Evolutionary conservation across 768 basidiomycete genomes (phyloP), one percentile per base, ranked within the genome.

Genomic region (Sistotremastrum niveocremeum): DNA sequence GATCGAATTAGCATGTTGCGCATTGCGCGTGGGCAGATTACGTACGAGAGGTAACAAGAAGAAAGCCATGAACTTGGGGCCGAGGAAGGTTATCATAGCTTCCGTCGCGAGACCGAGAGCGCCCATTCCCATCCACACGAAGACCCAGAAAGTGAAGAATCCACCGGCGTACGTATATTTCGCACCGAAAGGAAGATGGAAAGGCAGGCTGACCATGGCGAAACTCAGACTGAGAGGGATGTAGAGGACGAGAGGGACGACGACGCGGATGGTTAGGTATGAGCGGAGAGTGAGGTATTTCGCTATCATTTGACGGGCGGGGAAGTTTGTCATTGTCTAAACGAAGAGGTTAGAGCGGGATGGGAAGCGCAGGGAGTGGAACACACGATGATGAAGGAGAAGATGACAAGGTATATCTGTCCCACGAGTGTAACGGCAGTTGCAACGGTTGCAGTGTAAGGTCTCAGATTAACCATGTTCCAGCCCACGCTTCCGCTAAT

Each of bases 401-500:
- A 60, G 35, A 60, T 58, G 40, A 48, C 49, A 32, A 60, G 39
- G 50, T 60, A 66, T 34, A 65, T 65, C 43, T 60, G 56, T 5
- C 63, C 71, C 46, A 73, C 71, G 6, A 71, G 62, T 2, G 64
- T 66, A 41, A 70, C 62, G 4, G 69, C 70, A 7, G 60, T 58
- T 0, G 68, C 67, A 4, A 68, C 63, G 1, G 63, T 55, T 2
- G 60, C 50, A 9, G 54, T 57, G 12, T 8, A 11, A 20, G 20
- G 20, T 20, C 20, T 20, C 20, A 20, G 20, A 20, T 20, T 20
- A 20, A 20, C 20, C 20, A 20, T 20, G 20, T 20, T 20, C 20
- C 20, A 20, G 20, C 56, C 55, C 28, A 68, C 58, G 0, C 54
- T 59, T 3, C 57, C 57, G 11, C 59, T 50, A 20, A 20, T 56